Percentiles rank a stretch among this genome's conserved stretches.
These are phyloP conservation scores for Fagopyrum tataricum DNA, from an alignment of 148 eudicot species.

Conservation along the genomic window DNA sequence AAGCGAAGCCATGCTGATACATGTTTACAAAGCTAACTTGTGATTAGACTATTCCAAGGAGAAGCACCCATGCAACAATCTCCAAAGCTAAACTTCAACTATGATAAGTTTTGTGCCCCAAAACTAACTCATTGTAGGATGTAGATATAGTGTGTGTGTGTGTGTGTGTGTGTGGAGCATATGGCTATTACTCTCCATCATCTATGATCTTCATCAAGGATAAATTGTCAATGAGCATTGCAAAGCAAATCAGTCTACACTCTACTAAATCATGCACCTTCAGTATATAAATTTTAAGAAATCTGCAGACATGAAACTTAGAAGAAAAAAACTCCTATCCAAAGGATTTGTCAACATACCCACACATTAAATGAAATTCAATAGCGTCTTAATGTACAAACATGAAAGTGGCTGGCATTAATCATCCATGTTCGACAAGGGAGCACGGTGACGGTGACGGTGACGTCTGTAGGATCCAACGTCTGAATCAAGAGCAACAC, in stretches of 20 bases:
- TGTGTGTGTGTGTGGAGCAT: too few relatives aligned
- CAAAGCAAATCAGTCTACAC: background rate
- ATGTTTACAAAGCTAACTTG: too few relatives aligned
- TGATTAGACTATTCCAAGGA: too few relatives aligned
- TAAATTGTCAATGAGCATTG: background rate
- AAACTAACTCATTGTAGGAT: too few relatives aligned
- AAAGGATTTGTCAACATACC: conserved; percentile 6
- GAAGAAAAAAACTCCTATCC: conserved; percentile 3
- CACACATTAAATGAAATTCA: conserved; percentile 8
- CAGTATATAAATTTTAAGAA: background rate
- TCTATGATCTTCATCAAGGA: too few relatives aligned
- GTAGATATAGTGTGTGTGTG: too few relatives aligned
- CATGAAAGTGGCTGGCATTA: conserved; percentile 11
- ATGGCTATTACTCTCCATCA: too few relatives aligned
- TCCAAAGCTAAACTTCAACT: too few relatives aligned
- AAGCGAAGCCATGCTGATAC: too few relatives aligned
- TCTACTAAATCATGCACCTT: background rate
- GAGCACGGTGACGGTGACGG: background rate
- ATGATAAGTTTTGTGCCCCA: too few relatives aligned
- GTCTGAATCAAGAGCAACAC: conserved; percentile 46
- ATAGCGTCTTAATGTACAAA: conserved; percentile 12
- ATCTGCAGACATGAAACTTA: background rate
- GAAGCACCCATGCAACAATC: too few relatives aligned
- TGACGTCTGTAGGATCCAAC: background rate
- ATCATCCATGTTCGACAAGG: background rate